Base-by-base conservation (phyloP, 192 early-diverging fungal species). In the Entomortierella parvispora region DNA sequence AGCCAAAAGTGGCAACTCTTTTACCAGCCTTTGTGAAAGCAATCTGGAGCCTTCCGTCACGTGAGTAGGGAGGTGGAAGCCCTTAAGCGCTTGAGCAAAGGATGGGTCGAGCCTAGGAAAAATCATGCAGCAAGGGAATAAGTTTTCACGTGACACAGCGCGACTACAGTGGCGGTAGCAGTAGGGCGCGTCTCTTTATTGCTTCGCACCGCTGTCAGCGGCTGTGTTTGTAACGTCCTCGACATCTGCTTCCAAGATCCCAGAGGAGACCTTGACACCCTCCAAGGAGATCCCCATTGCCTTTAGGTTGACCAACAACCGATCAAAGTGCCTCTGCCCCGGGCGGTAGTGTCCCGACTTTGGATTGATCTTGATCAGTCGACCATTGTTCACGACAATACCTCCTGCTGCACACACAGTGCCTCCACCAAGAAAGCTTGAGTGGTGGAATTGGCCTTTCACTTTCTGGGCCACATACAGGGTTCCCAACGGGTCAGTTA, bases 281-380 rank as follows among this genome's bases (percentile, higher is more conserved):
- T 61, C 62, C 34, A 79, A 4, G 14, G 71, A 53, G 25, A 82
- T 50, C 3, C 71, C 81, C 66, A 70, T 65, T 0, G 15, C 33
- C 32, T 51, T 25, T 20, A 82, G 20, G 48, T 45, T 58, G 2
- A 42, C 51, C 56, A 80, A 14, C 40, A 83, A 49, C 22, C 43
- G 20, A 3, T 80, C 67, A 55, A 83, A 83, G 63, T 83, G 81
- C 18, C 66, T 23, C 54, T 80, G 76, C 2, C 54, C 56, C 10
- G 81, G 81, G 25, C 79, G 68, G 23, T 83, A 83, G 43, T 83
- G 81, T 45, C 81, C 81, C n/a, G 71, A 77, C 47, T 80, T 83
- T 0, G 81, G 81, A 49, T 68, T 83, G 25, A 83, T 75, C 53
- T 83, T 79, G 54, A 80, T 28, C 14, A 83, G 43, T 33, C 67